phyloP scores from a whole-genome alignment of 1,284 basidiomycete genomes.

The Cutaneotrichosporon arboriforme region DNA sequence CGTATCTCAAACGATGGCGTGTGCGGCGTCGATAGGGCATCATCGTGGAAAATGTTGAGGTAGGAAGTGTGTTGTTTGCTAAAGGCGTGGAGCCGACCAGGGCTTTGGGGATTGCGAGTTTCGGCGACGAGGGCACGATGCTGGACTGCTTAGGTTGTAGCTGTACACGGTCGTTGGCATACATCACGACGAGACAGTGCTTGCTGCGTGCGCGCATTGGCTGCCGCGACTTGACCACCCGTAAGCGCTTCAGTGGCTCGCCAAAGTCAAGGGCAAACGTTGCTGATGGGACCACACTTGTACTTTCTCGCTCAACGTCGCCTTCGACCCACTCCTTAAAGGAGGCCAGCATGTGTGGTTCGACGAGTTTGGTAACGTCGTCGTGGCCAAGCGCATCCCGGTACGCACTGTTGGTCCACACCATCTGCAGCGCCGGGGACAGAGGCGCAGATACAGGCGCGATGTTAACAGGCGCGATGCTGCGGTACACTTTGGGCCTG shows the following conservation, averaged over 20 bases:
- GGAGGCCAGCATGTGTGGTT: constrained; percentile 10
- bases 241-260: neutral
- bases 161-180: neutral
- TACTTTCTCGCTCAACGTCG: neutral
- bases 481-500: too few species aligned
- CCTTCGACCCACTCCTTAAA: constrained; percentile 31
- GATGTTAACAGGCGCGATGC: too few species aligned
- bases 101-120: too few species aligned
- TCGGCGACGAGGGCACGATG: too few species aligned
- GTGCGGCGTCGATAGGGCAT: too few species aligned
- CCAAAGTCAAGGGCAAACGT: constrained; percentile 1
- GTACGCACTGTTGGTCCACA: constrained; percentile 30
- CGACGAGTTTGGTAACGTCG: constrained; percentile 19
- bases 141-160: too few species aligned
- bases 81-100: too few species aligned
- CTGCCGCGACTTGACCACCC: constrained; percentile 1
- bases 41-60: too few species aligned
- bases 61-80: too few species aligned
- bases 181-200: neutral
- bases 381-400: constrained; percentile 19
- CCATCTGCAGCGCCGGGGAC: constrained; percentile 4
- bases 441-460: too few species aligned
- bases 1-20: too few species aligned
- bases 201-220: neutral
- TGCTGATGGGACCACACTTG: too few species aligned